Evolutionary conservation across 2,329 filamentous ascomycete genomes (phyloP).

Genomic region (Alternaria ventricosa): DNA sequence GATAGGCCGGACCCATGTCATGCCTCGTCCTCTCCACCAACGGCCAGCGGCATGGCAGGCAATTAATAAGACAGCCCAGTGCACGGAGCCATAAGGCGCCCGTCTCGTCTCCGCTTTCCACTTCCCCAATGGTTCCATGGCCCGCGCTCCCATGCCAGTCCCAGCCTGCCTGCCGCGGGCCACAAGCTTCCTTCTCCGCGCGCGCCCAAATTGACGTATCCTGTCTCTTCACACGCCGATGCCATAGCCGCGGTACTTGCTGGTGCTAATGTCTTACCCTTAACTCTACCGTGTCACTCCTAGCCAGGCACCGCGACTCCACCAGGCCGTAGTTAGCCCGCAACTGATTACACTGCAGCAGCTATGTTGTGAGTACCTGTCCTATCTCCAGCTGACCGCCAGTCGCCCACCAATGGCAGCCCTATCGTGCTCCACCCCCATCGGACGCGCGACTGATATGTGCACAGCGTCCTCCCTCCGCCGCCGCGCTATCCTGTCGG

Average conservation of each 20-base stretch:
- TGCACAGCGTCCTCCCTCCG: constrained; percentile 70
- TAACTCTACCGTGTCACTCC: constrained; percentile 17
- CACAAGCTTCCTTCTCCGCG: constrained; percentile 8
- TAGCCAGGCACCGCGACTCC: constrained; percentile 13
- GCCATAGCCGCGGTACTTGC: neutral
- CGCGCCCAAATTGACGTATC: constrained; percentile 4
- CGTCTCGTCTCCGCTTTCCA: constrained; percentile 13
- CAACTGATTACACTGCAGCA: constrained; percentile 34
- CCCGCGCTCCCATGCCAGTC: constrained; percentile 9
- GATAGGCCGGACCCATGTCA: neutral
- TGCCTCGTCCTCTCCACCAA: neutral
- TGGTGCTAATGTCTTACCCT: constrained; percentile 6
- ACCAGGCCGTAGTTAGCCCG: constrained; percentile 7
- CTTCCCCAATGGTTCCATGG: constrained; percentile 21
- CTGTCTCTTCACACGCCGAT: neutral
- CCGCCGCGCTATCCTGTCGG: constrained; percentile 83
- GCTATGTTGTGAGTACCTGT: constrained; percentile 46
- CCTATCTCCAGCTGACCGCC: constrained; percentile 18
- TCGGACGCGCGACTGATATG: constrained; percentile 33
- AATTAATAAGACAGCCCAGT: neutral
- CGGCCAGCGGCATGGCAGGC: neutral
- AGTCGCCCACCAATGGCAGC: constrained; percentile 34
- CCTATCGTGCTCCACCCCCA: constrained; percentile 22
- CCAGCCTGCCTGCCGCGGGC: neutral
- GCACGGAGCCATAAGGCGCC: constrained; percentile 13